These are phyloP conservation scores for Linanthus parryae DNA, from an alignment of 148 eudicot genomes.

Conservation along the genomic window DNA sequence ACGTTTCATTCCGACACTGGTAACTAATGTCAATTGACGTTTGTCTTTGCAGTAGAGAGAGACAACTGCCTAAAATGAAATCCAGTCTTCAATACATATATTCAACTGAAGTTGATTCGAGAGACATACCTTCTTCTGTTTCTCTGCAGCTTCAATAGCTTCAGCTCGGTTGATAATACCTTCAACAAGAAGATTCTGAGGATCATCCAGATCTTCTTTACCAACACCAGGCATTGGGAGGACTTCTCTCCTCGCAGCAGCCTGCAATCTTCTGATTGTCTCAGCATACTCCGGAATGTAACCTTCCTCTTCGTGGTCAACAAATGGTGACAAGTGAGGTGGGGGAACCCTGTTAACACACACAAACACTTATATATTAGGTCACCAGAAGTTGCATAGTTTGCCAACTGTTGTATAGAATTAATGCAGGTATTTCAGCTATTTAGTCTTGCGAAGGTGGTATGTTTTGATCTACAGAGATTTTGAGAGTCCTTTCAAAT, in stretches of 20 bases:
- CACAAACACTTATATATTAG: background rate
- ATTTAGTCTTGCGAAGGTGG: background rate
- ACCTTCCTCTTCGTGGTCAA: slow-evolving; percentile 82
- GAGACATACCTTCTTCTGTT: slow-evolving; percentile 67
- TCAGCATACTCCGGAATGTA: slow-evolving; percentile 87
- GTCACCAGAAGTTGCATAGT: background rate
- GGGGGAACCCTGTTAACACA: slow-evolving; percentile 73
- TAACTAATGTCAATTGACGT: too few species aligned
- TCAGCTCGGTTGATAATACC: slow-evolving; percentile 61
- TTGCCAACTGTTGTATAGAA: background rate
- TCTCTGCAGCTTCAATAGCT: slow-evolving; percentile 78
- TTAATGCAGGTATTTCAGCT: background rate
- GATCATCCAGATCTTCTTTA: slow-evolving; percentile 62
- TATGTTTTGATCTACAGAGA: too few species aligned
- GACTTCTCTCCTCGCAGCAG: slow-evolving; percentile 70
- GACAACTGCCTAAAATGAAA: too few species aligned
- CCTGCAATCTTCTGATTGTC: slow-evolving; percentile 67
- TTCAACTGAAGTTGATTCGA: too few species aligned
- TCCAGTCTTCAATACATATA: too few species aligned
- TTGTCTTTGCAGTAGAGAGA: too few species aligned
- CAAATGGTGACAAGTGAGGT: slow-evolving; percentile 95
- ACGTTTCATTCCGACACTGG: too few species aligned
- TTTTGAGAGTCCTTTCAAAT: background rate
- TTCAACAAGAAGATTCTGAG: slow-evolving; percentile 57
- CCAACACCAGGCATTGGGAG: slow-evolving; percentile 86